A percentile compares a stretch with the other conserved stretches of the same genome.
phyloP scores from a whole-genome alignment of 2,329 filamentous ascomycete species.

The Aaosphaeria arxii region DNA sequence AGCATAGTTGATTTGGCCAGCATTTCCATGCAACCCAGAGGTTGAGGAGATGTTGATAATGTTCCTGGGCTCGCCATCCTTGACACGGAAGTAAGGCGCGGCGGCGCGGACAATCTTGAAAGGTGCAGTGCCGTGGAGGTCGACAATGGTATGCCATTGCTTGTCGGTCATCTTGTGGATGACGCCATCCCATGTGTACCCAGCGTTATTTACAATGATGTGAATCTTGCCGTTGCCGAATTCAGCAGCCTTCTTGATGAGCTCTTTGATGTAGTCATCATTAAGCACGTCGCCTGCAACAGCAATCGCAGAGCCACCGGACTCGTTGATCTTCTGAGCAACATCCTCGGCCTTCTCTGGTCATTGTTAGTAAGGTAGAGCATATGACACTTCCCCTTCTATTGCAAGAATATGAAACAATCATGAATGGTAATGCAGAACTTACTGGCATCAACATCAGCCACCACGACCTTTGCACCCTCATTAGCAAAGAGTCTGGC shows the following conservation, averaged over 20 bases:
- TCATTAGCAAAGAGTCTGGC: conserved; percentile 83
- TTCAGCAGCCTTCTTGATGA: conserved; percentile 72
- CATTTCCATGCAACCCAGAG: conserved; percentile 79
- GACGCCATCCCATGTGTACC: conserved; percentile 89
- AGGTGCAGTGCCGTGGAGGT: conserved; percentile 78
- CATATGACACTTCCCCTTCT: not conserved
- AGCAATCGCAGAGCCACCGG: conserved; percentile 66
- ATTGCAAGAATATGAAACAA: too few relatives aligned
- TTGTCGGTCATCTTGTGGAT: conserved; percentile 91
- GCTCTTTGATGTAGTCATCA: conserved; percentile 63
- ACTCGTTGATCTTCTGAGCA: conserved; percentile 66
- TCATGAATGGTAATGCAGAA: not conserved
- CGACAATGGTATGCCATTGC: conserved; percentile 86
- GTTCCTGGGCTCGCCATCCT: conserved; percentile 73
- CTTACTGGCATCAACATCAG: conserved; percentile 73
- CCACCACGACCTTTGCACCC: conserved; percentile 78
- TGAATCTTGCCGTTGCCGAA: conserved; percentile 88
- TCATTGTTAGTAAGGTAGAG: conserved; percentile 7
- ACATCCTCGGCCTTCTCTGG: conserved; percentile 67
- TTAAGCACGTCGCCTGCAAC: conserved; percentile 76
- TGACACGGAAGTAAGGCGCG: conserved; percentile 83
- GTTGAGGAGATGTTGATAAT: conserved; percentile 85
- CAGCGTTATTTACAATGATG: conserved; percentile 88
- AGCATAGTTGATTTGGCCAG: conserved; percentile 87
- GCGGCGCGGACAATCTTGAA: conserved; percentile 78